Conservation (phyloP, 345 rosid genomes). For the Mercurialis annua region DNA sequence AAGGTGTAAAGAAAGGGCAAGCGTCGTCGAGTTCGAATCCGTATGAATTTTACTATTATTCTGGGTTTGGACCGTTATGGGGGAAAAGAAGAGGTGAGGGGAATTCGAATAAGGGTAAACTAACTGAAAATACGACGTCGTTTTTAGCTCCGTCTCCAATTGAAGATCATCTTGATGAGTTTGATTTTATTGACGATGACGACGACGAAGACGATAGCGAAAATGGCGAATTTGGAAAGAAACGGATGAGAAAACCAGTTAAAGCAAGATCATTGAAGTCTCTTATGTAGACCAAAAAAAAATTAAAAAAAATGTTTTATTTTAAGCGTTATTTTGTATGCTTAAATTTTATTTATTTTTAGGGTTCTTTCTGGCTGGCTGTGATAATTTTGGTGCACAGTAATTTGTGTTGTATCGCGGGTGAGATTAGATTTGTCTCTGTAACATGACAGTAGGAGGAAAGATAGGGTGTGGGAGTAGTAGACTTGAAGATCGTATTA, state of each 20-base stretch:
- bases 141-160: slow-evolving; percentile 21
- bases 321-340: neutral
- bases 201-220: slow-evolving; percentile 29
- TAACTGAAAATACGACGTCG: slow-evolving; percentile 24
- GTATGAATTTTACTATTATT: slow-evolving; percentile 78
- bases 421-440: slow-evolving; percentile 26
- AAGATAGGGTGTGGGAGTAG: slow-evolving; percentile 23
- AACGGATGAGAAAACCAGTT: slow-evolving; percentile 72
- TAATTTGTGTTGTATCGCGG: slow-evolving; percentile 15
- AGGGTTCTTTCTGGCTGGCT: neutral
- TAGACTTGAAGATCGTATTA: slow-evolving; percentile 21
- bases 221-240: slow-evolving; percentile 37
- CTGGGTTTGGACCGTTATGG: slow-evolving; percentile 94
- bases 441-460: slow-evolving; percentile 31
- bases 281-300: slow-evolving; percentile 49
- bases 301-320: neutral
- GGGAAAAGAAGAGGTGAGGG: slow-evolving; percentile 50
- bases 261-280: slow-evolving; percentile 90
- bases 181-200: slow-evolving; percentile 39
- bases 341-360: slow-evolving; percentile 12
- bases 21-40: slow-evolving; percentile 44
- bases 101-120: slow-evolving; percentile 7
- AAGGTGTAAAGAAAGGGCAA: slow-evolving; percentile 36
- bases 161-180: slow-evolving; percentile 26
- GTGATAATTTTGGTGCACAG: slow-evolving; percentile 16